Evolutionary conservation across 2,329 filamentous ascomycete species (phyloP), one percentile per base, ranked within the genome.

Genomic region (Blastomyces gilchristii): DNA sequence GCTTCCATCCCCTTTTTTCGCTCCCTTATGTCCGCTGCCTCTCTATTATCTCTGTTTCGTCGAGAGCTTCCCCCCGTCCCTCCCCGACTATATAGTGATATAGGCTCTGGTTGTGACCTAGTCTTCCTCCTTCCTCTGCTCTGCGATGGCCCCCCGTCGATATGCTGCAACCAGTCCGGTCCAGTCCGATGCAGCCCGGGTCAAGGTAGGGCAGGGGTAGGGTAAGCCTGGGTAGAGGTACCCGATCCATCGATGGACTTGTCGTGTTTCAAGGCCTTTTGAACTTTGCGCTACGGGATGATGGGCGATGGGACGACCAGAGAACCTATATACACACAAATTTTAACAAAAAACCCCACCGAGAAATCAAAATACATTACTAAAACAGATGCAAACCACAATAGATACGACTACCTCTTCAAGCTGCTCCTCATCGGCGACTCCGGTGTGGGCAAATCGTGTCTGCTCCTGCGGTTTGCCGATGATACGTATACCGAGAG

Each of bases 381-480:
- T 28, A 16, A 57, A 57, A 37, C n/a, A 1, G 22, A 57, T 2
- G 14, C 12, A 39, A 22, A 25, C 5, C 18, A 39, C 12, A 22
- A 37, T 75, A 97, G 94, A 94, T 99, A 99, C 89, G 94, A 99
- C 79, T 99, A 99, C 80, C 91, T 99, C 75, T 99, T 99, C 87
- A 99, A 99, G 87, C 91, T 99, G 70, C 90, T 99, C 80, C 93
- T 99, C 83, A 99, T 99, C 87, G 94, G 94, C 80, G 94, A 99
- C 79, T 99, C 94, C 78, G 94, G 94, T 87, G 94, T 99, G 75
- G 94, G 94, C 88, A 99, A 99, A 88, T 99, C 94, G 75, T 99
- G 94, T 81, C 79, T 99, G 82, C 85, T 99, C 71, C 84, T 99
- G 76, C 91, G 94, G 82, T 99, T 99, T 76, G 94, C 94, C 75